Evolutionary conservation across 2,329 filamentous ascomycete species (phyloP), one percentile per base, ranked within the genome.

Genomic region (Pseudovirgaria hyperparasitica): DNA sequence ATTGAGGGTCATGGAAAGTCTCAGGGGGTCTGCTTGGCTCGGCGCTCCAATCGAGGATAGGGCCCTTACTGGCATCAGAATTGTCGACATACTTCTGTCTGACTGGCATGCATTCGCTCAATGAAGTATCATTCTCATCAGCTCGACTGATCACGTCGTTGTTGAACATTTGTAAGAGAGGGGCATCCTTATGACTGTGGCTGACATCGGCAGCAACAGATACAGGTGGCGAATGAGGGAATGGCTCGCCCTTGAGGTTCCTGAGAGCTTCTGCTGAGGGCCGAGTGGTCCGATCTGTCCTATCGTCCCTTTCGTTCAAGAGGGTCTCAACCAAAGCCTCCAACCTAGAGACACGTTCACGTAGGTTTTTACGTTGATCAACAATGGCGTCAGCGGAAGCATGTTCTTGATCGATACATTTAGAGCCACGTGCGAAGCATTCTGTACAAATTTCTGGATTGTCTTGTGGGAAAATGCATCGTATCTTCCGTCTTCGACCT

Each of bases 401-500:
- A 41, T 52, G 39, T 30, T 58, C 54, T 34, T 67, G 63, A 26
- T 62, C 48, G 20, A 58, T 48, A 42, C 63, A 67, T 24, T 45
- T 39, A 16, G 54, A 56, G 4, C 52, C 55, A 28, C 63, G 57
- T 18, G 55, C 43, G 26, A 51, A 52, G 43, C 63, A 67, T 36
- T 56, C 58, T 16, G 52, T 54, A 39, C 60, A 66, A 27, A 52
- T 41, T 14, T 50, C 41, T 9, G 50, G 47, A 26, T 50, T 55
- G 19, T 52, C 50, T n/a, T 46, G 33, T 15, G 46, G 45, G 30
- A 52, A 62, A 27, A 60, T 55, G 41, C 63, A 67, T 27, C 55
- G 53, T 16, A 65, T 61, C 43, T 65, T 67, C 26, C 63, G 57
- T 19, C 62, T 55, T 21, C 60, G 56, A 31, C 63, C 65, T 53